Evolutionary conservation across 495 filamentous ascomycete species (phyloP), one percentile per base, ranked within the genome.

Genomic region (Tetracladium setigerum): DNA sequence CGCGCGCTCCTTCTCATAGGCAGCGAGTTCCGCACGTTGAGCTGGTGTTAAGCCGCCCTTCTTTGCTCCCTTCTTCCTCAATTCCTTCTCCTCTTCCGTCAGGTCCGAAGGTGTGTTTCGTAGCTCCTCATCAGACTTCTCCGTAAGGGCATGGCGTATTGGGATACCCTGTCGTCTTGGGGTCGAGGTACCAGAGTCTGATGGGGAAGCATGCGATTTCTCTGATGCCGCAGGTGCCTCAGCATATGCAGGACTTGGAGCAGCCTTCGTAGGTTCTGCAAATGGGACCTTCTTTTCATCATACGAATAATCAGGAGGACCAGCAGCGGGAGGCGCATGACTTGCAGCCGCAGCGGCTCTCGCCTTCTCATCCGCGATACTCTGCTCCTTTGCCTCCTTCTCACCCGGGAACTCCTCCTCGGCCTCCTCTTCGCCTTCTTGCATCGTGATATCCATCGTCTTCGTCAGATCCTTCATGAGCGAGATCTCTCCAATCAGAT

Each of bases 381-480:
- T 76, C 58, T 76, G 71, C 44, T 67, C 59, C 49, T 69, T 66
- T 9, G 70, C 70, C n/a, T 69, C 66, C 11, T 62, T 63, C 19
- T 67, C 67, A 11, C 66, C 71, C 16, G 71, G 69, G 35, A 71
- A 73, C 47, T 72, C 71, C 46, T 83, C 74, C 45, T 78, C 77
- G 15, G 64, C 71, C 24, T 83, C 81, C 45, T 80, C 82, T 46
- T 82, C 82, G 56, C 75, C 79, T 30, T 80, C 79, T 43, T 82
- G 70, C 76, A 84, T 84, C 14, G 86, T 87, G 49, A 95, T 95
- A 55, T 92, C 88, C 87, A 92, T 91, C 2, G 87, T 89, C 47
- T 84, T 81, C 3, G 86, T 90, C 32, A 94, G 70, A 55, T 92
- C 89, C 65, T 90, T 92, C 83, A 95, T 91, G 42, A 95, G 74